Base-by-base conservation (phyloP, 2,329 filamentous ascomycete genomes). In the Epichloe brachyelytri region DNA sequence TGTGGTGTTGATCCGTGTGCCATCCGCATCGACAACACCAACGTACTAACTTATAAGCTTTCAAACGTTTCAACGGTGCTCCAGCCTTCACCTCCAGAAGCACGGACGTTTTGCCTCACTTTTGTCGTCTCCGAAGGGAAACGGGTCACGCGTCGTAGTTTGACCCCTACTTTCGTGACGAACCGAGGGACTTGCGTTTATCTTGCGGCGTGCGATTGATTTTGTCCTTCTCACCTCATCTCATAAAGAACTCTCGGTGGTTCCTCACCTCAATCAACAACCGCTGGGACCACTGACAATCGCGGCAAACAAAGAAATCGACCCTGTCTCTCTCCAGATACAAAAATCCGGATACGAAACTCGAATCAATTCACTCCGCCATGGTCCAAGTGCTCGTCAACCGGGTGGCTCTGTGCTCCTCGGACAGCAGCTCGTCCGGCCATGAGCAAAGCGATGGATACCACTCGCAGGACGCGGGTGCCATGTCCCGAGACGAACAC, bases 401-500 rank as follows among this genome's bases (percentile, higher is more conserved):
- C 53, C 60, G 22, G 22, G 22, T 59, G 36, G 46, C 63, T 44
- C 57, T 62, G 48, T 61, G 63, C 20, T 60, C 59, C 38, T 22
- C 39, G 15, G 51, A 12, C 11, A 51, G 54, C 37, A 58, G 59
- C 48, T 58, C 54, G 37, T 54, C 57, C 8, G 53, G 53, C 43
- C 54, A 59, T 19, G 62, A 64, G 43, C 49, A 53, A 19, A 50
- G 53, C 22, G 57, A 64, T 37, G 51, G 41, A 12, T 53, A 56
- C 55, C 43, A 53, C 53, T 17, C 49, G 43, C 49, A 53, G 22
- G 58, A 56, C 34, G 47, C 45, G 6, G 50, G 38, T 46, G 53
- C 62, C 36, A 65, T 68, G 60, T 65, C 62, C 45, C 61, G 67
- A 33, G 71, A 75, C 52, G 73, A 75, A 49, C 67, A 72, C 51